phyloP scores from a whole-genome alignment of 768 basidiomycete genomes.

The Amanita phalloides region DNA sequence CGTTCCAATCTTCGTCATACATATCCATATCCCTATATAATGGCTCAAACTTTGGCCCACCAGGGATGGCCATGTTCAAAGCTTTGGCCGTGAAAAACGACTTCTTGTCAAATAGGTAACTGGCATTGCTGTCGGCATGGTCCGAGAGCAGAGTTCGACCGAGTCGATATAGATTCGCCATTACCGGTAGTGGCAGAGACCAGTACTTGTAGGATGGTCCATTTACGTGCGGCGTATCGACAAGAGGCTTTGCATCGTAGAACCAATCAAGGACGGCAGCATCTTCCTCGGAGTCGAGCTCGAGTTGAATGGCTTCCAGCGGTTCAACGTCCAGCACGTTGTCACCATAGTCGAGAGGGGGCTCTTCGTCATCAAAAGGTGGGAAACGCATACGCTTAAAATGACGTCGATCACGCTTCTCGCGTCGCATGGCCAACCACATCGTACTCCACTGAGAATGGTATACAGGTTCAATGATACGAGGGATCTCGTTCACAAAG shows the following conservation, averaged over 20 bases:
- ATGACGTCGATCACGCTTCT: conserved; percentile 96
- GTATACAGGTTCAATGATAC: conserved; percentile 94
- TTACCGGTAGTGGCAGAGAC: conserved; percentile 85
- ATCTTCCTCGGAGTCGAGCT: conserved; percentile 90
- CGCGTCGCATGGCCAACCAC: conserved; percentile 99
- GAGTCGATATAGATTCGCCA: conserved; percentile 94
- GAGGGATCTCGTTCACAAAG: conserved; percentile 97
- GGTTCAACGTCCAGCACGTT: conserved; percentile 98
- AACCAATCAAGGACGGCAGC: conserved; percentile 93
- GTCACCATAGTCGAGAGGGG: conserved; percentile 97
- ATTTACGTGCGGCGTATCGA: conserved; percentile 80
- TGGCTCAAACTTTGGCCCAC: conserved; percentile 98
- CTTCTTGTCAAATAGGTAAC: conserved; percentile 95
- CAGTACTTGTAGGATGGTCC: conserved; percentile 90
- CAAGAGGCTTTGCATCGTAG: conserved; percentile 91
- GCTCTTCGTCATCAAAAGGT: conserved; percentile 98
- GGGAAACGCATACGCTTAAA: conserved; percentile 99
- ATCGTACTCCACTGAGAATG: conserved; percentile 99
- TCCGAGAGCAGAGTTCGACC: conserved; percentile 92
- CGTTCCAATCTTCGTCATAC: conserved; percentile 99
- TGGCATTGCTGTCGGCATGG: conserved; percentile 81
- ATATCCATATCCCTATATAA: conserved; percentile 94
- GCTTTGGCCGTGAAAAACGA: conserved; percentile 98
- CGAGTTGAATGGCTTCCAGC: conserved; percentile 93
- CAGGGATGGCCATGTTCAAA: conserved; percentile 93